Evolutionary conservation across 371 early-diverging fungal species (phyloP).

Genomic region (Lichtheimia ramosa): DNA sequence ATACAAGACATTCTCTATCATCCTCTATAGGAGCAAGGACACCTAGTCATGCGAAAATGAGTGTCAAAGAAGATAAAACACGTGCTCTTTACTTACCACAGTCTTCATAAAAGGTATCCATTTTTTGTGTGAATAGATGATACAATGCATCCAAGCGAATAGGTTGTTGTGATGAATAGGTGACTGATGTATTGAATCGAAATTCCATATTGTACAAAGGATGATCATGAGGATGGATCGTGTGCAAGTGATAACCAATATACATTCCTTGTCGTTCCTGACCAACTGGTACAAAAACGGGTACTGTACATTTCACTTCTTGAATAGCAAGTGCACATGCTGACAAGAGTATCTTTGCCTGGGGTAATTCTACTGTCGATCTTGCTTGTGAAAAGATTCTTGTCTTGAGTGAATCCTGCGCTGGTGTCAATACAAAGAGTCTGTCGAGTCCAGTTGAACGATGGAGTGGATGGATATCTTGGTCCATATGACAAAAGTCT

Average conservation of each 20-base stretch:
- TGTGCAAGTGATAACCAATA: slow-evolving; percentile 54
- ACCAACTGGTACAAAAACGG: slow-evolving; percentile 77
- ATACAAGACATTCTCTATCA: slow-evolving; percentile 27
- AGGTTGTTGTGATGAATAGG: slow-evolving; percentile 57
- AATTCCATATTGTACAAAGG: slow-evolving; percentile 40
- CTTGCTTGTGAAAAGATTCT: slow-evolving; percentile 31
- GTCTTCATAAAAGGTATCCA: slow-evolving; percentile 36
- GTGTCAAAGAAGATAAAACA: neutral
- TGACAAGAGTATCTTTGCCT: slow-evolving; percentile 67
- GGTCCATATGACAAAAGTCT: slow-evolving; percentile 24
- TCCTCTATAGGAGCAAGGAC: neutral
- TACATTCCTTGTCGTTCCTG: slow-evolving; percentile 64
- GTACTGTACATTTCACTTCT: slow-evolving; percentile 69
- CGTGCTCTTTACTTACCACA: slow-evolving; percentile 26
- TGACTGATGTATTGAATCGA: slow-evolving; percentile 62
- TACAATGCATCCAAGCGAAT: slow-evolving; percentile 60
- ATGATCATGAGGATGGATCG: slow-evolving; percentile 10
- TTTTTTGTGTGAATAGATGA: slow-evolving; percentile 53
- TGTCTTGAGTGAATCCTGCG: slow-evolving; percentile 28
- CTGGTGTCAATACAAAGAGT: slow-evolving; percentile 50
- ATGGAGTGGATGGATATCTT: slow-evolving; percentile 56
- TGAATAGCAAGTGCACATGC: slow-evolving; percentile 75
- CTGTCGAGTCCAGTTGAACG: slow-evolving; percentile 59
- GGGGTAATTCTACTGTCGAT: slow-evolving; percentile 54
- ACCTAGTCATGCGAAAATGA: neutral